Base-by-base conservation (phyloP, 495 filamentous ascomycete genomes). In the Lineolata rhizophorae region DNA sequence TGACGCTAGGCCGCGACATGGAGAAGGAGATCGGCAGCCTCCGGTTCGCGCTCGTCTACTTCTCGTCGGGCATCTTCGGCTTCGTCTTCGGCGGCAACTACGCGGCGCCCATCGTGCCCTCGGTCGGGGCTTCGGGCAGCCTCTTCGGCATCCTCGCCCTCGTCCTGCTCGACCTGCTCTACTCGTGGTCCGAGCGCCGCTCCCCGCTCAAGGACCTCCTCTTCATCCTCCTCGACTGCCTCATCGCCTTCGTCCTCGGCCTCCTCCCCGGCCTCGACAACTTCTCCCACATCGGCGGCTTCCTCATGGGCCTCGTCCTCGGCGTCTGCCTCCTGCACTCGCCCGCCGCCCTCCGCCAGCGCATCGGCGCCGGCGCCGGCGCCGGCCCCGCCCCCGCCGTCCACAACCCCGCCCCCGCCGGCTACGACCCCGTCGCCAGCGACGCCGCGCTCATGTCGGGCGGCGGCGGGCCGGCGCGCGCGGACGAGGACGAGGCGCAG, bases 81-180 rank as follows among this genome's bases (percentile, higher is more conserved):
- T 94, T 93, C 48, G 78, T 94, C 2, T 62, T 97, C 35, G 87
- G 87, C 39, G 87, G 84, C 12, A 97, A 94, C 51, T 93, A 76
- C 42, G 82, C 85, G 8, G 70, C 73, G 4, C 62, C 68, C 16
- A 73, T 71, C 11, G 70, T 87, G 39, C 65, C 80, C 0, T 87
- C 80, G 13, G 80, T 71, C 2, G 87, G 87, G 15, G 82, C 80
- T 25, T 95, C 87, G 0, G 87, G 87, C 26, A 65, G 68, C 2
- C 59, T 97, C 10, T 97, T 94, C 44, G 87, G 87, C 29, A 67
- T 97, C 39, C 70, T 97, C 17, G 87, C 87, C 11, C 63, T 97
- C 25, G 69, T 65, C 27, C 55, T 95, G 0, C 67, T 97, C 26
- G 90, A 97, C 47, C 65, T 97, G 9, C 54, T 94, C 4, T 97